Evolutionary conservation across 2,329 filamentous ascomycete species (phyloP), one percentile per base, ranked within the genome.

Genomic region (Venturia pyrina): DNA sequence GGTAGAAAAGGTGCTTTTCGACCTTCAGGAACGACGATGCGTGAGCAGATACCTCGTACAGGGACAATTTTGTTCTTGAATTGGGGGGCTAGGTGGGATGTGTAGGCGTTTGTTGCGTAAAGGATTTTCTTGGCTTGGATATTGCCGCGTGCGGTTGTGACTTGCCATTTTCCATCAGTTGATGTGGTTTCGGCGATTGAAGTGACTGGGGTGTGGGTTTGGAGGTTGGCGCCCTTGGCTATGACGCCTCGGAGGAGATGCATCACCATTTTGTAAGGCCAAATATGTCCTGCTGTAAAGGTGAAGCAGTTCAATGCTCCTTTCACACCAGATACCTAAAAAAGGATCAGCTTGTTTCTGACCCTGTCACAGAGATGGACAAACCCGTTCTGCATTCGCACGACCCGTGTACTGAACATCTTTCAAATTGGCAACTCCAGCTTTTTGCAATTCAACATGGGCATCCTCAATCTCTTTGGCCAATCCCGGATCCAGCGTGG

Each of bases 201-300:
- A 5, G 68, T 71, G 1, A 86, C 89, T 0, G 89, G 84, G 17
- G 89, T 93, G 66, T 83, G 85, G 6, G 89, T 92, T 75, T 93
- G 89, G 32, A 93, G 79, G 71, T 92, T 92, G 10, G 72, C 73
- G 1, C 73, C 76, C 1, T 74, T 73, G 21, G 79, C 75, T 10
- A 83, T 71, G 0, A 90, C 81, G 10, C 78, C 75, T 72, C 89
- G 85, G 0, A 96, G 77, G 0, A 93, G 81, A 76, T 86, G 88
- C 0, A 86, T 80, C 1, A 96, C 87, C 21, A 96, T 83, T 76
- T 95, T 96, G 75, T 96, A 96, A 0, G 91, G 91, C 89, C 89
- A 93, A 59, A 91, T 73, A 69, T 85, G 86, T 0, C 87, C 89
- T 0, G 90, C 89, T 53, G 84, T 78, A 50, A 79, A 78, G 68